These are phyloP conservation scores for Colletotrichum chrysophilum DNA, from an alignment of 2,329 filamentous ascomycete genomes.

Conservation along the genomic window DNA sequence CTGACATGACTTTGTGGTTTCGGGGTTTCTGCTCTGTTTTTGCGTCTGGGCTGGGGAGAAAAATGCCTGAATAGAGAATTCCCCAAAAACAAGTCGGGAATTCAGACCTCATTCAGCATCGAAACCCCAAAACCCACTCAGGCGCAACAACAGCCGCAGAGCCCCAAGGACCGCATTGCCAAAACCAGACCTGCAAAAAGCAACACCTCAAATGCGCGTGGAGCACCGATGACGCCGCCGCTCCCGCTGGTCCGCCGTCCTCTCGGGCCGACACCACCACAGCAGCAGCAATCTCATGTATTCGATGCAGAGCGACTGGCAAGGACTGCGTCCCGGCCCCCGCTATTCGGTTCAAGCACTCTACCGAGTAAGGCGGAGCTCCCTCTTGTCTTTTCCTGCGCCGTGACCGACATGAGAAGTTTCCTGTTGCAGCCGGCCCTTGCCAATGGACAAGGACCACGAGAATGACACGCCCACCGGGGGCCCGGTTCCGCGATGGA, in stretches of 20 bases:
- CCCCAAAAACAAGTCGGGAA: not conserved
- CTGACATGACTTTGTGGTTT: not conserved
- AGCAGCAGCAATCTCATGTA: not conserved
- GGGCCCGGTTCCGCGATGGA: not conserved
- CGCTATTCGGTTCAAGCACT: not conserved
- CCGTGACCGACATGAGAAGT: not conserved
- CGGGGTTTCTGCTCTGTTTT: not conserved
- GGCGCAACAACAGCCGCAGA: not conserved
- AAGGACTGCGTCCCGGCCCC: slow-evolving; percentile 1
- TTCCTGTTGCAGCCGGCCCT: not conserved
- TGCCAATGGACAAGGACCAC: not conserved
- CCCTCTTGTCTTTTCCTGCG: not conserved
- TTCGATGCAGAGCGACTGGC: slow-evolving; percentile 9
- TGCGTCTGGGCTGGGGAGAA: not conserved
- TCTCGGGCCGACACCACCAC: not conserved
- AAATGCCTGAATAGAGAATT: not conserved
- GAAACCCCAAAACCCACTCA: not conserved
- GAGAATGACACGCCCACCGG: not conserved
- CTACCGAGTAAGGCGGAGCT: not conserved
- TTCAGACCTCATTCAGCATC: not conserved
- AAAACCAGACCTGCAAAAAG: slow-evolving; percentile 1
- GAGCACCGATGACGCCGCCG: slow-evolving; percentile 4
- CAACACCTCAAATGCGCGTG: slow-evolving; percentile 13
- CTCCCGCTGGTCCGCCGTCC: not conserved
- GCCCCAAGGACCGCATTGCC: not conserved